Base-by-base conservation (phyloP, 495 filamentous ascomycete species). In the Aspergillus nidulans region DNA sequence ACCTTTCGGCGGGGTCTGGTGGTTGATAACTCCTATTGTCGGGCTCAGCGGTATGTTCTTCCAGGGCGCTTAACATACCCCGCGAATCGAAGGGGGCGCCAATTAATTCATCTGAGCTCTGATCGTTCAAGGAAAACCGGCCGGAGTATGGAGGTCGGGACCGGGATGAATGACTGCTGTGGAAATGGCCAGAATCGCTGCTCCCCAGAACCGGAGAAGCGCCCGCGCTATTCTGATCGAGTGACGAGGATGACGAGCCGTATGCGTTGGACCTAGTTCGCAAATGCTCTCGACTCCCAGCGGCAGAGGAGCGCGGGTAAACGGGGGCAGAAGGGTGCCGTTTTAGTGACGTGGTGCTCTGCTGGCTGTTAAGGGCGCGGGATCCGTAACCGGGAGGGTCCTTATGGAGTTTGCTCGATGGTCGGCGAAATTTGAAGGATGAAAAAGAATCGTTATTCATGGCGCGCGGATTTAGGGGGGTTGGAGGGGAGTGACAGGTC, bases 321-420 rank as follows among this genome's bases (percentile, higher is more conserved):
- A 81, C 74, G 49, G 85, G 85, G 59, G 84, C 85, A 63, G 85
- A 89, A 51, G 86, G 85, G 72, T 85, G 82, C 68, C 86, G 81
- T 67, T 83, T 83, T 61, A 90, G 75, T 28, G 73, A 73, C 42
- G 71, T 73, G 56, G 61, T 62, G 63, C 69, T 78, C 57, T 74
- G 69, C 57, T 77, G 76, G 59, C 67, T 75, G 45, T 71, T 73
- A 55, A 74, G 67, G 60, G 70, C 68, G 66, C 71, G 67, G 49
- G 72, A 70, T 51, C 59, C 68, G 60, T 72, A 72, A 59, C 74
- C 69, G 58, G 73, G 73, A 56, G 73, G 62, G 28, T 78, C 74
- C 61, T 78, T 78, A 62, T 75, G 73, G 52, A 77, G 72, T 66
- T 76, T 78, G 70, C 67, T 75, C 45, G 72, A 77, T 43, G 69